Conservation (phyloP, 2,329 filamentous ascomycete genomes). For the Tolypocladium tundrense region DNA sequence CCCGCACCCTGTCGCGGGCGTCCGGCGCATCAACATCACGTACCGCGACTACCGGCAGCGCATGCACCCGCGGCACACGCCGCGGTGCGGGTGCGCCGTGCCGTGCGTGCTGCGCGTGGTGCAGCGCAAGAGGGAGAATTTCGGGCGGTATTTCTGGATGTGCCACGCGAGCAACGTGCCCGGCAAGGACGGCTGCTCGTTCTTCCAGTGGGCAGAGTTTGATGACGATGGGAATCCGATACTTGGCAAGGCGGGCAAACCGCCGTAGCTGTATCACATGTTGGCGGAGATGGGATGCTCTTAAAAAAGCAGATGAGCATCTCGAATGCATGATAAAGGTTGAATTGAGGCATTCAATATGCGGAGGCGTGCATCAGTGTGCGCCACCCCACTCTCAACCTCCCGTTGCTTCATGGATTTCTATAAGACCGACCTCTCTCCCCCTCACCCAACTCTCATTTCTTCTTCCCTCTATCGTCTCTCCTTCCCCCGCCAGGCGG, state of each 20-base stretch:
- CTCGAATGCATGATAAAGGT: no score
- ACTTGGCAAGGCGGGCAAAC: conserved; percentile 18
- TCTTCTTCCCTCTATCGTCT: no score
- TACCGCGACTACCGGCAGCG: conserved; percentile 76
- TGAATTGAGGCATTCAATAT: no score
- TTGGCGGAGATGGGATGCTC: background rate
- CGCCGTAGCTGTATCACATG: conserved; percentile 29
- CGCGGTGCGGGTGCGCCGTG: conserved; percentile 65
- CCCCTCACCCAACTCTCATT: no score
- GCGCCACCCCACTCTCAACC: no score
- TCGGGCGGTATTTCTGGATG: conserved; percentile 88
- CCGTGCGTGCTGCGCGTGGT: conserved; percentile 65
- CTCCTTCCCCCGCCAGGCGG: no score
- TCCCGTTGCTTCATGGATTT: no score
- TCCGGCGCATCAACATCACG: conserved; percentile 82
- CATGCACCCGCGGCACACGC: conserved; percentile 69
- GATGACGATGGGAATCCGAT: conserved; percentile 72
- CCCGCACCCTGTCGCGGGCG: conserved; percentile 73
- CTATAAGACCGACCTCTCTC: no score
- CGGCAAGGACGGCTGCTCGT: conserved; percentile 59
- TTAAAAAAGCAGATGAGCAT: no score
- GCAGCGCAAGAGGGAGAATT: conserved; percentile 64
- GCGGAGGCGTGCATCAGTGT: no score
- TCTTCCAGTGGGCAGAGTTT: conserved; percentile 80
- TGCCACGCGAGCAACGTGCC: conserved; percentile 69